Evolutionary conservation across 352 stramenopile species (phyloP), one percentile per base, ranked within the genome.

Genomic region (Phytopythium delawarense): DNA sequence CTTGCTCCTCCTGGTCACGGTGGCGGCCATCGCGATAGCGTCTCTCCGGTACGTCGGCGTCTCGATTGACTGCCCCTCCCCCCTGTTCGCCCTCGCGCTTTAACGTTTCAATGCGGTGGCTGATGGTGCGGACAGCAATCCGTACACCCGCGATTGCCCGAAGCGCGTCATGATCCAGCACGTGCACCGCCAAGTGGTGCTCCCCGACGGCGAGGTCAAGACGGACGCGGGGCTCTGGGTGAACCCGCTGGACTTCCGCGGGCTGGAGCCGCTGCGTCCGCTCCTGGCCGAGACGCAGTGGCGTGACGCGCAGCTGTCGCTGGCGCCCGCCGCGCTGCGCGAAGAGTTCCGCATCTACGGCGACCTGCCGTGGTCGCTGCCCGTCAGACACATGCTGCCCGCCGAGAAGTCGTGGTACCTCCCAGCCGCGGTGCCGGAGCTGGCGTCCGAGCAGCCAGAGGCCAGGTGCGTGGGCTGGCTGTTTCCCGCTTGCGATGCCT

Each of bases 381-480:
- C 81, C 2, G 67, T 91, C 25, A 81, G 79, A 34, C 69, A 87
- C 59, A 77, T 93, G 44, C 64, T 93, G 23, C 84, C 84, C 2
- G 77, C 86, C 67, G 68, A 74, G 35, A 78, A 87, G 54, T 90
- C 78, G 40, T 93, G 84, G 84, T 93, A 90, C 61, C 68, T 93
- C 18, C 73, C 72, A 0, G 55, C 75, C 44, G 69, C 54, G 15
- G 44, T 64, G 6, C 79, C 79, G 4, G 60, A 42, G 11, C 55
- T 85, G 30, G 69, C 69, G 11, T 59, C 23, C 15, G 49, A 63
- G 32, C 16, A 51, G 13, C 52, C 61, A 6, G 72, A 70, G 44
- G 53, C 76, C 39, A 74, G 72, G 76, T 84, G 71, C 48, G 74
- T 54, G 21, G 18, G 5, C 13, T 46, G 5, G 15, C n/a, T 46